Evolutionary conservation across 2,329 filamentous ascomycete genomes (phyloP), one percentile per base, ranked within the genome.

Genomic region (Huntiella moniliformis): DNA sequence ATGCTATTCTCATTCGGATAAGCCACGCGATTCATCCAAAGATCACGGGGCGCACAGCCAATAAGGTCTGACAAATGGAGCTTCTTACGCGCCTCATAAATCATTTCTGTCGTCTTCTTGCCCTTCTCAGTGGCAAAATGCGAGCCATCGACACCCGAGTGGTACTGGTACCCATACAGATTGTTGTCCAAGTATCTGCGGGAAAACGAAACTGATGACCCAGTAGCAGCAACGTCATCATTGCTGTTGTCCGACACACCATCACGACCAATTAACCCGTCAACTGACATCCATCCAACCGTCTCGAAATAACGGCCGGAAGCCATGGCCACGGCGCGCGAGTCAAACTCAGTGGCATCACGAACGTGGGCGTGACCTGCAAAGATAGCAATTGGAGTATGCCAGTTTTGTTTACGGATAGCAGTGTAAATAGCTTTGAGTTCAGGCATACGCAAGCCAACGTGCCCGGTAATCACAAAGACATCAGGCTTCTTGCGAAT

Each of bases 181-280:
- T 96, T 96, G 63, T 87, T 95, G 62, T 96, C 88, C 50, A 96
- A 88, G 61, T 95, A 96, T 49, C 79, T 73, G 39, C 88, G 74
- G 45, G 71, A 70, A 57, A 93, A 95, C 1, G 66, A 70, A 38
- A 76, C 63, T 0, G 57, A 55, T 5, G 56, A 54, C 18, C 22
- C 39, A 5, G 17, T 6, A 0, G 61, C 59, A 4, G 61, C 56
- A 3, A 58, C 52, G 0, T 56, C 54, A 2, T 56, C 57, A 44
- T 52, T 46, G 52, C 49, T 52, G 33, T 54, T 53, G 42, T 57
- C 55, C 10, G 54, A 56, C 8, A 39, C 15, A 3, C 15, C 37
- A 38, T 38, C 37, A 18, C 18, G 17, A 50, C 58, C 60, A 52
- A 63, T 65, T 46, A 73, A 54, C 31, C 84, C 84, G 47, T 79